Base-by-base conservation (phyloP, 1,284 basidiomycete species). In the Apiotrichum brassicae region DNA sequence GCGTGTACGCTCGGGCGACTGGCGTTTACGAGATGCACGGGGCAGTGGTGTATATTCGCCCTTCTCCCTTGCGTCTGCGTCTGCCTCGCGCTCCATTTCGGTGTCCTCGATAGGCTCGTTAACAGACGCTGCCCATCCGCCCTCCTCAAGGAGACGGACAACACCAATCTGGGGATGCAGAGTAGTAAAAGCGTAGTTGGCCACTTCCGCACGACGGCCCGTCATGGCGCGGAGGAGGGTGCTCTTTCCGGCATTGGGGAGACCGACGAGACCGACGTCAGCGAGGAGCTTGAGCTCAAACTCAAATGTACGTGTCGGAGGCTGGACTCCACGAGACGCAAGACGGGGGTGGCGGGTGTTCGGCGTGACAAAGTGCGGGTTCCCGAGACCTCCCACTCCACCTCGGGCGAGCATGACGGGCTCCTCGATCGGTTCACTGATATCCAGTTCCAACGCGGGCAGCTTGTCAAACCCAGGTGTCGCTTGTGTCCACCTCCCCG, bases 271-370 rank as follows among this genome's bases (percentile, higher is more conserved):
- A 0, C 92, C 95, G 20, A 98, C 80, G 68, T 99, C 94, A 1
- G 93, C 91, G 2, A 94, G 78, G 6, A 93, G 80, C 70, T 98
- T 97, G 60, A 98, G 84, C 71, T 97, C 94, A n/a, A 99, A 78
- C 33, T 83, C 80, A 20, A 98, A 79, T 1, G 86, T 86, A 54
- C 93, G 74, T 8, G 83, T 81, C 59, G 93, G 86, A 7, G 94
- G 94, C 4, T 82, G 79, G 7, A 81, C 77, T 0, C 95, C 94
- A 23, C 83, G 79, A 4, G 84, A 84, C 0, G 86, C 88, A 55
- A 85, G 85, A 66, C 88, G 86, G 3, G 87, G 86, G 1, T 86
- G 83, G 2, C 86, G 82, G 23, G 48, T 56, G 49, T 82, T 38
- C 7, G 54, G 47, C 1, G 65, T 73, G 0, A 56, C 56, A 61